phyloP scores from a whole-genome alignment of 768 basidiomycete species.

The Mycena maculata region DNA sequence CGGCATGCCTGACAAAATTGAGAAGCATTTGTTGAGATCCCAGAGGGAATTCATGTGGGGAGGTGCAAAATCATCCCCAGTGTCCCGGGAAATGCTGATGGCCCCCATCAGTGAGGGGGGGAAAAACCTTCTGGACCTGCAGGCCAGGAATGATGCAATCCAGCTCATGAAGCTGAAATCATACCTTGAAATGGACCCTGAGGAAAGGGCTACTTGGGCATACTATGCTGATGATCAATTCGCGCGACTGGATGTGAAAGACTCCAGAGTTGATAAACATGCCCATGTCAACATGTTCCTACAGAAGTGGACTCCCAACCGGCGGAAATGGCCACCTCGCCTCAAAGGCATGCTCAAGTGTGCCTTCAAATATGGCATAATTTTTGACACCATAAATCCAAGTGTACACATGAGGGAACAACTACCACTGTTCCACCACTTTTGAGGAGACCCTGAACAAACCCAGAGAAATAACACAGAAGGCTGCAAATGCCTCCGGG shows the following conservation, averaged over 20 bases:
- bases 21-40: no score
- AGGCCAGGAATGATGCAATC: slow-evolving; percentile 25
- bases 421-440: slow-evolving; percentile 10
- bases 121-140: slow-evolving; percentile 25
- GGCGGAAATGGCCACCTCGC: not conserved
- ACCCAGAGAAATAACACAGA: not conserved
- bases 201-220: not conserved
- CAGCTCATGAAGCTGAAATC: slow-evolving; percentile 17
- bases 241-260: not conserved
- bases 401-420: not conserved
- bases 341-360: slow-evolving; percentile 2
- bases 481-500: not conserved
- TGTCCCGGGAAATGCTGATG: slow-evolving; percentile 2
- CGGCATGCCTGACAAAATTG: no score
- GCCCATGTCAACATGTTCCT: not conserved
- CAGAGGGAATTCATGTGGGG: no score
- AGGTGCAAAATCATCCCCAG: slow-evolving; percentile 2
- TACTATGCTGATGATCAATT: not conserved
- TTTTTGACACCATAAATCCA: slow-evolving; percentile 1
- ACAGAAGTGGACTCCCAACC: slow-evolving; percentile 1
- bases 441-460: not conserved
- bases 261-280: not conserved
- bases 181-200: slow-evolving; percentile 4
- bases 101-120: slow-evolving; percentile 13
- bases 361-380: not conserved